Conservation (phyloP, 192 early-diverging fungal species). For the Gryganskiella cystojenkinii region DNA sequence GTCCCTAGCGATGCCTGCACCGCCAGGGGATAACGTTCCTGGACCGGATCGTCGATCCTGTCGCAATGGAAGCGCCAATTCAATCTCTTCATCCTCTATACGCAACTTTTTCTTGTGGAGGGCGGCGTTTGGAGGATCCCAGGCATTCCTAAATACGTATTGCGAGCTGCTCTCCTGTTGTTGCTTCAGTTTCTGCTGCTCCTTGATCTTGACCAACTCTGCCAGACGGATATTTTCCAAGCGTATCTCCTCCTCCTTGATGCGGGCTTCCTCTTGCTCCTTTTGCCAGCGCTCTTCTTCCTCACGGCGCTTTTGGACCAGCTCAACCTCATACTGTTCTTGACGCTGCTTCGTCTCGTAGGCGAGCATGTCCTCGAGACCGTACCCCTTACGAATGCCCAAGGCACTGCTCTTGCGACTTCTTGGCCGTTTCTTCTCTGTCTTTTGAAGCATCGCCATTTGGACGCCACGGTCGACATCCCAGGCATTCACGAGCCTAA, state of each 20-base stretch:
- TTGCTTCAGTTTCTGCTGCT: slow-evolving; percentile 10
- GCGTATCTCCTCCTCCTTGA: slow-evolving; percentile 42
- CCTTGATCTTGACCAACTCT: slow-evolving; percentile 13
- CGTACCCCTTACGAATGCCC: slow-evolving; percentile 44
- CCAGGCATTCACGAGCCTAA: slow-evolving; percentile 51
- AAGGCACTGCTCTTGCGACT: slow-evolving; percentile 52
- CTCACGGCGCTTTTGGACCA: slow-evolving; percentile 24
- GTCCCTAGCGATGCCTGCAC: slow-evolving; percentile 2
- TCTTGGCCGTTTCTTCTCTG: slow-evolving; percentile 33
- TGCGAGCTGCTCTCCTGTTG: slow-evolving; percentile 17
- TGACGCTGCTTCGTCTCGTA: slow-evolving; percentile 43
- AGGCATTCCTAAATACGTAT: slow-evolving; percentile 44
- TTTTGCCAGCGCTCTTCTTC: slow-evolving; percentile 46
- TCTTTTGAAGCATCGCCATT: slow-evolving; percentile 44
- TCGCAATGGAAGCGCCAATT: slow-evolving; percentile 37
- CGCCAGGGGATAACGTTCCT: background rate
- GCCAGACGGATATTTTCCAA: slow-evolving; percentile 26
- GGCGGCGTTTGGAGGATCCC: slow-evolving; percentile 40
- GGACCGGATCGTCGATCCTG: slow-evolving; percentile 18
- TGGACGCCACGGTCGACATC: slow-evolving; percentile 43
- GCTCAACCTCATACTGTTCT: slow-evolving; percentile 33
- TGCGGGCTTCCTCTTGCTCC: slow-evolving; percentile 46
- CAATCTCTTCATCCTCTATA: slow-evolving; percentile 50
- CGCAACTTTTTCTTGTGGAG: slow-evolving; percentile 40
- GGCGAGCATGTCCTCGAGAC: slow-evolving; percentile 48